Evolutionary conservation across 148 eudicot species (phyloP).

Genomic region (Drosera capensis): DNA sequence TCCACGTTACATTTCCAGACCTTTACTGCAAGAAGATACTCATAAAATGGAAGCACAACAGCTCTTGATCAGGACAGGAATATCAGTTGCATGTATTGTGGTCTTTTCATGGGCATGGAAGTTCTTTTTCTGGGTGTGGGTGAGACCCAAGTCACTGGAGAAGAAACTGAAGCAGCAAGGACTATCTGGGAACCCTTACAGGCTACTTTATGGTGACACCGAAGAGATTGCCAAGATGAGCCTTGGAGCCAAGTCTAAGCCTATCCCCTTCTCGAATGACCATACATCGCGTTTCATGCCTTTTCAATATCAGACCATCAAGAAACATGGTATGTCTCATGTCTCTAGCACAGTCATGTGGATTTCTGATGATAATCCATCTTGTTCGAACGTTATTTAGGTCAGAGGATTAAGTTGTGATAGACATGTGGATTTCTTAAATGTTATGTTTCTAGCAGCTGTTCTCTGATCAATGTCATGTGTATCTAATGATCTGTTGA

Average conservation of each 20-base stretch:
- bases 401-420: no score
- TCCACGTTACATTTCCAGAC: no score
- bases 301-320: constrained; percentile 12
- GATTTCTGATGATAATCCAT: background rate
- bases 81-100: no score
- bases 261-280: constrained; percentile 10
- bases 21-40: no score
- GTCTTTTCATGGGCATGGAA: constrained; percentile 18
- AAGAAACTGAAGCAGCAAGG: constrained; percentile 15
- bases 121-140: constrained; percentile 16
- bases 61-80: no score
- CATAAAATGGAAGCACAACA: no score
- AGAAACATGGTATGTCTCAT: constrained; percentile 9
- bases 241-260: constrained; percentile 13
- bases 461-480: background rate
- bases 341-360: no score
- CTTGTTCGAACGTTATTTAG: background rate
- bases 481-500: no score
- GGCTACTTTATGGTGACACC: constrained; percentile 22
- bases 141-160: constrained; percentile 21
- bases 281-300: constrained; percentile 15
- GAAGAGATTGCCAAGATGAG: constrained; percentile 14
- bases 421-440: no score
- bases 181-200: constrained; percentile 15
- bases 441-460: background rate